These are phyloP conservation scores for Globisporangium rhizosaccharum DNA, from an alignment of 352 stramenopile species.

Conservation along the genomic window DNA sequence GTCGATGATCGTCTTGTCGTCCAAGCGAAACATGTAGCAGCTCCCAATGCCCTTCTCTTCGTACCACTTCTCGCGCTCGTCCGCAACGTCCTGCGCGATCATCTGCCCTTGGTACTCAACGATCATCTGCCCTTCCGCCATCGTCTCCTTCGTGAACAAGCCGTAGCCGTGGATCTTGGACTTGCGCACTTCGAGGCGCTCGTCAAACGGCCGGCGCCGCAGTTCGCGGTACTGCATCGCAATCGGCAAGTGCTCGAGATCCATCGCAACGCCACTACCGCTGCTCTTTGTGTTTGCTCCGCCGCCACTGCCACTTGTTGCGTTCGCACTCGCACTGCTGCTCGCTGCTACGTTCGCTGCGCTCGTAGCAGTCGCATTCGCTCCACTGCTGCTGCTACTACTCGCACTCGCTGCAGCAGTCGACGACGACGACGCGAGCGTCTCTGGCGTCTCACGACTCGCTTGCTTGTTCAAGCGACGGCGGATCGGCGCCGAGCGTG, in stretches of 20 bases:
- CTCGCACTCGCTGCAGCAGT: constrained; percentile 5
- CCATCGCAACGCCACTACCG: constrained; percentile 49
- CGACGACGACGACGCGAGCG: constrained; percentile 3
- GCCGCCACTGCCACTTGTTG: constrained; percentile 11
- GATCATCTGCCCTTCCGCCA: constrained; percentile 93
- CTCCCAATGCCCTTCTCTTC: constrained; percentile 91
- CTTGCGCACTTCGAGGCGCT: constrained; percentile 89
- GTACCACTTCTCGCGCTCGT: constrained; percentile 92
- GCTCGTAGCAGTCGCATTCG: neutral
- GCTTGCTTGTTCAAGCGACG: constrained; percentile 48
- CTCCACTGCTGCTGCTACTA: constrained; percentile 2
- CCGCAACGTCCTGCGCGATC: constrained; percentile 87
- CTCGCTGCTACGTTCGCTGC: no score
- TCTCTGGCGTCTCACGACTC: constrained; percentile 33
- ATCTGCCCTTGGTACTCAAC: constrained; percentile 96
- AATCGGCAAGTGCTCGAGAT: constrained; percentile 76
- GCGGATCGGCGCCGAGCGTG: constrained; percentile 12
- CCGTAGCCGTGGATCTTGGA: constrained; percentile 96
- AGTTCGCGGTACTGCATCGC: constrained; percentile 91
- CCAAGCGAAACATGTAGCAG: constrained; percentile 98
- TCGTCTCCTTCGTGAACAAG: constrained; percentile 91
- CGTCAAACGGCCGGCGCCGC: constrained; percentile 85
- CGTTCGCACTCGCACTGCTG: neutral
- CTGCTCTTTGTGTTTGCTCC: constrained; percentile 8
- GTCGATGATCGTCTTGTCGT: constrained; percentile 93